phyloP scores from a whole-genome alignment of 306 rosid species.

The Inga oerstediana region DNA sequence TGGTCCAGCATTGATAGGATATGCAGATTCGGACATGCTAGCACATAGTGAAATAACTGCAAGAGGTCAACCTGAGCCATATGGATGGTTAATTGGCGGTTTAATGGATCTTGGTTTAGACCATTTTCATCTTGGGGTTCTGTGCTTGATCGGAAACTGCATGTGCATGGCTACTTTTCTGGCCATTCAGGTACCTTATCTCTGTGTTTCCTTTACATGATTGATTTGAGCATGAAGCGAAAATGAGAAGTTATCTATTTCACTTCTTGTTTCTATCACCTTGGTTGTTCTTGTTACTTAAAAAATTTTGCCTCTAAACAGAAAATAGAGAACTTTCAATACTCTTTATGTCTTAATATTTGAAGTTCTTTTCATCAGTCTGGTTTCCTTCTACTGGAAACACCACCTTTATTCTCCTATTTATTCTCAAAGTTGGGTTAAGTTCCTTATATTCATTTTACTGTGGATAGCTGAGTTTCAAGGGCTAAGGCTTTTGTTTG shows the following conservation, averaged over 20 bases:
- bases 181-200: slow-evolving; percentile 73
- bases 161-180: slow-evolving; percentile 96
- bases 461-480: not conserved
- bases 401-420: not conserved
- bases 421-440: not conserved
- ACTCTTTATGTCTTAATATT: not conserved
- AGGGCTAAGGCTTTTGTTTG: not conserved
- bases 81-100: slow-evolving; percentile 79
- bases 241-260: slow-evolving; percentile 7
- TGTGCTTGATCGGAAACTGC: slow-evolving; percentile 91
- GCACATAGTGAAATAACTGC: slow-evolving; percentile 77
- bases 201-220: slow-evolving; percentile 7
- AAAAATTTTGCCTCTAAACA: not conserved
- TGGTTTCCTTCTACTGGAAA: not conserved
- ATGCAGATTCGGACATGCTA: slow-evolving; percentile 54
- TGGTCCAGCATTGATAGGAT: slow-evolving; percentile 80
- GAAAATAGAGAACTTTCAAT: not conserved
- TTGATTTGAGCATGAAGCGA: slow-evolving; percentile 6
- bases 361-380: not conserved
- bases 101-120: slow-evolving; percentile 73
- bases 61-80: slow-evolving; percentile 92
- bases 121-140: slow-evolving; percentile 86
- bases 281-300: not conserved
- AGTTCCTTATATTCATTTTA: not conserved
- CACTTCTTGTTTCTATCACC: slow-evolving; percentile 16